Percentiles rank a stretch among this genome's conserved stretches.
Evolutionary conservation across 1,284 basidiomycete species (phyloP).

Genomic region (Apiotrichum siamense): DNA sequence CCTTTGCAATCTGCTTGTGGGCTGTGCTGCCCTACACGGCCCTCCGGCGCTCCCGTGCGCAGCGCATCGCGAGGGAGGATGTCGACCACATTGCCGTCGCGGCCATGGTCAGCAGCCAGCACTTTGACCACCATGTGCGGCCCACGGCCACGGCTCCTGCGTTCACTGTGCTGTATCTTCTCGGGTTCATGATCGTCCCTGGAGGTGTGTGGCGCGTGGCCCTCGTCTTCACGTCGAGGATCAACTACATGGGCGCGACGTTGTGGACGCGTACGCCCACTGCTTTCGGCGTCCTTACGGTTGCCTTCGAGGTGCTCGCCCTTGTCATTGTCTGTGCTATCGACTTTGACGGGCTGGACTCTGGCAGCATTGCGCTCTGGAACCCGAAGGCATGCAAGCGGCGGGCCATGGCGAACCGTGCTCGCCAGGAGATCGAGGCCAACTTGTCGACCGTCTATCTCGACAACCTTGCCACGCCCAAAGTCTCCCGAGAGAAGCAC

Average conservation of each 20-base stretch:
- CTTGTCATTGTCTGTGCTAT: not conserved
- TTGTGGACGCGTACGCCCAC: not conserved
- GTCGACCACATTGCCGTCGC: slow-evolving; percentile 1
- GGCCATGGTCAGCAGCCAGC: not conserved
- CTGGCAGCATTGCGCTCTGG: not conserved
- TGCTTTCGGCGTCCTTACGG: not conserved
- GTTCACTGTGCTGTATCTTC: not conserved
- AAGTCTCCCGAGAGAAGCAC: too few relatives aligned
- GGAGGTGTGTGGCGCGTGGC: not conserved
- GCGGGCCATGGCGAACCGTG: not conserved
- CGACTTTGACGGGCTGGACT: not conserved
- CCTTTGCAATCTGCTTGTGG: not conserved
- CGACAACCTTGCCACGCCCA: not conserved
- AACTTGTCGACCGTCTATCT: not conserved
- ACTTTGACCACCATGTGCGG: not conserved
- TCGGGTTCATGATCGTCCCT: not conserved
- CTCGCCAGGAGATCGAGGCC: not conserved
- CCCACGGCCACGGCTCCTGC: not conserved
- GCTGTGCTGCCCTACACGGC: not conserved
- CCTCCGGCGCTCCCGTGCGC: not conserved
- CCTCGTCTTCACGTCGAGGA: not conserved
- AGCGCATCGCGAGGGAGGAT: too few relatives aligned
- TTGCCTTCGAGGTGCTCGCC: not conserved
- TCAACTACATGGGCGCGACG: not conserved
- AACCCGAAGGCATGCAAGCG: not conserved